A percentile compares a stretch with the other conserved stretches of the same genome.
phyloP scores from a whole-genome alignment of 129 eudicot species.

The Arctium minus region DNA sequence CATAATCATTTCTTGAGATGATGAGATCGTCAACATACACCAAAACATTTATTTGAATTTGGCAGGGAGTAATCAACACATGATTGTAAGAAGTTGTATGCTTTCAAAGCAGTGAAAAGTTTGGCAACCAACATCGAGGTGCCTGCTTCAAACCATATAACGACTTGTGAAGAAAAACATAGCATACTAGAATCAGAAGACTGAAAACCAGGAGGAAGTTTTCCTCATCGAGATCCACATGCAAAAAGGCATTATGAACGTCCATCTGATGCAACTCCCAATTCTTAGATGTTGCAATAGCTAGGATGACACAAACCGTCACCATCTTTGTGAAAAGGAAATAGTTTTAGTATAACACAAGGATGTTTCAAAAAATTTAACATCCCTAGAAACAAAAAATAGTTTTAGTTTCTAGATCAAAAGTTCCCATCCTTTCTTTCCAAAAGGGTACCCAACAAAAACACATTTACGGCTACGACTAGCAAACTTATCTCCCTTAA shows the following conservation, averaged over 20 bases:
- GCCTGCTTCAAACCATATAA: slow-evolving; percentile 12
- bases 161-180: slow-evolving; percentile 1
- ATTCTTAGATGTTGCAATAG: background rate
- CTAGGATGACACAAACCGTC: background rate
- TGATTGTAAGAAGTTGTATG: background rate
- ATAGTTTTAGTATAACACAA: too few species aligned
- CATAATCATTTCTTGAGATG: background rate
- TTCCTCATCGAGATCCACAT: too few species aligned
- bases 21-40: background rate
- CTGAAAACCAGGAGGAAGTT: background rate
- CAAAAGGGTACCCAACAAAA: slow-evolving; percentile 26
- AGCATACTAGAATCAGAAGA: background rate
- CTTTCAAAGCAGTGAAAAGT: background rate
- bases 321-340: background rate
- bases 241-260: too few species aligned
- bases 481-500: too few species aligned
- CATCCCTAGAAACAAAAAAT: slow-evolving; percentile 21
- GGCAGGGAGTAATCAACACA: background rate
- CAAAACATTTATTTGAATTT: background rate
- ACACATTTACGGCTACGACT: too few species aligned
- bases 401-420: slow-evolving; percentile 5
- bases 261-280: slow-evolving; percentile 14
- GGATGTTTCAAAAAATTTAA: background rate
- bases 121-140: slow-evolving; percentile 12
- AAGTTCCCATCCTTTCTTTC: slow-evolving; percentile 23